Evolutionary conservation across 768 basidiomycete genomes (phyloP).

Genomic region (Macrolepiota dolichaula): DNA sequence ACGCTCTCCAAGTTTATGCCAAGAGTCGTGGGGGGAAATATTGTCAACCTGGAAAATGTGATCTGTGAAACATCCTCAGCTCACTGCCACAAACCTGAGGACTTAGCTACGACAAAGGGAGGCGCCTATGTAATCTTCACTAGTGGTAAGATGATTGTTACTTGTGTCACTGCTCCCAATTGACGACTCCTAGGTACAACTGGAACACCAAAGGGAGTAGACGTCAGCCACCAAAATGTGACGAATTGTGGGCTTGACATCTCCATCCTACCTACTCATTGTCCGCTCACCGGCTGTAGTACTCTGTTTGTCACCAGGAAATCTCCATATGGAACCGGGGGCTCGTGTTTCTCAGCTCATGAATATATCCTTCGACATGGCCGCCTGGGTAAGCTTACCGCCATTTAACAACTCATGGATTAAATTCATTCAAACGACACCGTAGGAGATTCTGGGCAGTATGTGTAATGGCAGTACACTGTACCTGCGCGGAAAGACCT

Average conservation of each 20-base stretch:
- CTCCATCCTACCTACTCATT: neutral
- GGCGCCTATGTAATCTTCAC: slow-evolving; percentile 62
- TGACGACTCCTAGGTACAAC: slow-evolving; percentile 39
- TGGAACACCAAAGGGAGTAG: slow-evolving; percentile 57
- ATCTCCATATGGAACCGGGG: slow-evolving; percentile 55
- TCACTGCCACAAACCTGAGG: slow-evolving; percentile 33
- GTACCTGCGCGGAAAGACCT: slow-evolving; percentile 49
- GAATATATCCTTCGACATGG: slow-evolving; percentile 68
- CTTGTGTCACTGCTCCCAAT: neutral
- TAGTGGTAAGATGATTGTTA: slow-evolving; percentile 38
- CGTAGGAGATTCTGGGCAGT: slow-evolving; percentile 53
- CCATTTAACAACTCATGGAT: too few relatives aligned
- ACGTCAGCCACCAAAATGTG: slow-evolving; percentile 56
- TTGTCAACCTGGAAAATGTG: slow-evolving; percentile 30
- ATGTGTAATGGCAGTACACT: slow-evolving; percentile 52
- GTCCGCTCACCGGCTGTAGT: slow-evolving; percentile 32
- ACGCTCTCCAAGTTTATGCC: slow-evolving; percentile 37
- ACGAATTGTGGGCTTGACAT: slow-evolving; percentile 42
- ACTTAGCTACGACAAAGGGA: slow-evolving; percentile 35
- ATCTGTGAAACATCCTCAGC: slow-evolving; percentile 22
- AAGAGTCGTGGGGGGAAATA: slow-evolving; percentile 28
- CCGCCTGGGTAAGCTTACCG: slow-evolving; percentile 54
- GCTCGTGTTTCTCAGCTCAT: slow-evolving; percentile 55
- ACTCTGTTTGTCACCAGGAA: slow-evolving; percentile 45
- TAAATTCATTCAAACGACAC: slow-evolving; percentile 21